A percentile compares a stretch with the other conserved stretches of the same genome.
Evolutionary conservation across 345 rosid genomes (phyloP).

Genomic region (Microcos paniculata): DNA sequence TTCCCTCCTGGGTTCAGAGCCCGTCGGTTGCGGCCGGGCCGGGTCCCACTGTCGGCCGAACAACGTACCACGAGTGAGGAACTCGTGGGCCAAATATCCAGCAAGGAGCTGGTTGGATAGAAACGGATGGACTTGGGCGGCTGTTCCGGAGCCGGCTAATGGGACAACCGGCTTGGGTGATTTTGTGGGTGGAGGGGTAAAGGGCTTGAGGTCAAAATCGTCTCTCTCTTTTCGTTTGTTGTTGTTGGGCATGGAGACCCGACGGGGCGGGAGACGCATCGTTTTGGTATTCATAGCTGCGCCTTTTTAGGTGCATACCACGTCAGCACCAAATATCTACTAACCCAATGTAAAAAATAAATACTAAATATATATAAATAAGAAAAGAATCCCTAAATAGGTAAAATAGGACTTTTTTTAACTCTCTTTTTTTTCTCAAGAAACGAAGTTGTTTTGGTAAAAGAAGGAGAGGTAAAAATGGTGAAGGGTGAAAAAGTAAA

Average conservation of each 20-base stretch:
- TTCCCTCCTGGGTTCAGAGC: constrained; percentile 26
- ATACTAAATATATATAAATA: neutral
- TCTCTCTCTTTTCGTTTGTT: constrained; percentile 70
- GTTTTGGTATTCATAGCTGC: constrained; percentile 58
- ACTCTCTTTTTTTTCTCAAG: neutral
- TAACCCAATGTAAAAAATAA: no score
- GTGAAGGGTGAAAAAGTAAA: constrained; percentile 5
- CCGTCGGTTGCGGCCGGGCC: constrained; percentile 27
- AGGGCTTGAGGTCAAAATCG: constrained; percentile 32
- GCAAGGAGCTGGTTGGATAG: constrained; percentile 64
- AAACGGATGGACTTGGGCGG: constrained; percentile 20
- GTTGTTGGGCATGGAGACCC: constrained; percentile 47
- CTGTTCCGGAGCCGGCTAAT: constrained; percentile 20
- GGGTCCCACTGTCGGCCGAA: constrained; percentile 62
- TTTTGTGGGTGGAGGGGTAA: constrained; percentile 16
- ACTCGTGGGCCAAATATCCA: constrained; percentile 85
- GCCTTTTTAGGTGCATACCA: constrained; percentile 57
- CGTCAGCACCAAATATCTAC: constrained; percentile 36
- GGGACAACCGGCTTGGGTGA: constrained; percentile 25
- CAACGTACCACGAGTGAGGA: constrained; percentile 67
- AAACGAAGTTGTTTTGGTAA: neutral
- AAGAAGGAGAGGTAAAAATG: constrained; percentile 8
- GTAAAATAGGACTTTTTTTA: neutral
- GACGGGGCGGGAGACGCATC: constrained; percentile 92
- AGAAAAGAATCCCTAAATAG: neutral